A percentile compares a stretch with the other conserved stretches of the same genome.
These are phyloP conservation scores for Citrus unshiu DNA, from an alignment of 345 rosid species.

Conservation along the genomic window DNA sequence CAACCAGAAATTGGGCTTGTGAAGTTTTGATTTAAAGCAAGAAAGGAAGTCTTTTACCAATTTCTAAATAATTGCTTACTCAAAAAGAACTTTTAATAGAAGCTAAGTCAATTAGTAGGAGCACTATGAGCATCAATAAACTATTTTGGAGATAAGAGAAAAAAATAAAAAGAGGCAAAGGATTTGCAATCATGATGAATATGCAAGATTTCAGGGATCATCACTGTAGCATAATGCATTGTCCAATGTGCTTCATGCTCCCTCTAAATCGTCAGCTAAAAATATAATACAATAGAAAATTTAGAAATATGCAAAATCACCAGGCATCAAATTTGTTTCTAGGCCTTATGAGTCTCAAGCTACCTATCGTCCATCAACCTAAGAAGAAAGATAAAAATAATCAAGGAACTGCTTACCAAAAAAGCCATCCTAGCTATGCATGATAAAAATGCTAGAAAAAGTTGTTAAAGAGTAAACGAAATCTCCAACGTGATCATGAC, in stretches of 20 bases:
- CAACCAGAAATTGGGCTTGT: too few relatives aligned
- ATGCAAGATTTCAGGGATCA: too few relatives aligned
- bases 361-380: neutral
- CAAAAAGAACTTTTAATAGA: too few relatives aligned
- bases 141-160: too few relatives aligned
- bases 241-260: neutral
- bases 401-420: neutral
- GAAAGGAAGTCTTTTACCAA: too few relatives aligned
- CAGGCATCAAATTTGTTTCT: neutral
- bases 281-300: neutral
- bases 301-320: neutral
- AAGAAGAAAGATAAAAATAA: neutral
- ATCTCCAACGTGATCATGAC: neutral
- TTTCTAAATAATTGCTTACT: too few relatives aligned
- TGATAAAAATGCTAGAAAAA: neutral
- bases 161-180: too few relatives aligned
- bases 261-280: neutral
- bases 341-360: neutral
- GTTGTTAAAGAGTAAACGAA: neutral
- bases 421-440: too few relatives aligned
- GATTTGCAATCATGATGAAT: too few relatives aligned
- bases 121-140: too few relatives aligned
- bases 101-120: too few relatives aligned
- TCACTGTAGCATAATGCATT: neutral
- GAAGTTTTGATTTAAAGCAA: too few relatives aligned